Base-by-base conservation (phyloP, 2,329 filamentous ascomycete genomes). In the Cytospora mali region DNA sequence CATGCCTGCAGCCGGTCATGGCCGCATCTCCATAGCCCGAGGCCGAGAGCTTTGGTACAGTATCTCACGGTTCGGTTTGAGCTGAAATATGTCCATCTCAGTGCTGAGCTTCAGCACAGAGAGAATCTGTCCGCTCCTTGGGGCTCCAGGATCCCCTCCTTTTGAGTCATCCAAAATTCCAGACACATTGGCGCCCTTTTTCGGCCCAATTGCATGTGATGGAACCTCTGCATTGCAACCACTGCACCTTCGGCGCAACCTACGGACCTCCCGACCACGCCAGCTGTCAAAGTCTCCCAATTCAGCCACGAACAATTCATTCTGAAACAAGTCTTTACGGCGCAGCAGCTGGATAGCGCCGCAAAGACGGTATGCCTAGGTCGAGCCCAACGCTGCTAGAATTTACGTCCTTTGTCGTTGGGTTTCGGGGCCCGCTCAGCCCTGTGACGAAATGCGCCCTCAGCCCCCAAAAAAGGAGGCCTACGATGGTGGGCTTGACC, bases 311-410 rank as follows among this genome's bases (percentile, higher is more conserved):
- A 4, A 18, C 39, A 27, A 16, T 29, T 10, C 25, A 18, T 13
- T 21, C 39, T n/a, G n/a, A 10, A n/a, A 10, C 14, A 14, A 28
- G 5, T 39, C 21, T 27, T 29, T 49, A 58, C 48, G 56, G 56
- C 56, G 49, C 56, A 58, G 56, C 42, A 52, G 56, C 56, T 58
- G 48, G n/a, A 14, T 28, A 33, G 50, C 50, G 52, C 50, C 50
- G 33, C 35, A 33, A 23, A 21, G 21, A 0, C 11, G 6, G 18
- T 25, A 50, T 54, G 57, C 57, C 49, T 33, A 18, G 46, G 56
- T 39, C 42, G 14, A 18, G 23, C 16, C 48, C 25, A 29, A 33
- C 31, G 39, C 39, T n/a, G 39, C 39, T 18, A 42, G 39, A 42
- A 18, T 42, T n/a, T 10, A 42, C n/a, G n/a, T n/a, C n/a, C n/a